A percentile compares a stretch with the other conserved stretches of the same genome.
phyloP scores from a whole-genome alignment of 2,329 filamentous ascomycete species.

The Fusarium sp. region DNA sequence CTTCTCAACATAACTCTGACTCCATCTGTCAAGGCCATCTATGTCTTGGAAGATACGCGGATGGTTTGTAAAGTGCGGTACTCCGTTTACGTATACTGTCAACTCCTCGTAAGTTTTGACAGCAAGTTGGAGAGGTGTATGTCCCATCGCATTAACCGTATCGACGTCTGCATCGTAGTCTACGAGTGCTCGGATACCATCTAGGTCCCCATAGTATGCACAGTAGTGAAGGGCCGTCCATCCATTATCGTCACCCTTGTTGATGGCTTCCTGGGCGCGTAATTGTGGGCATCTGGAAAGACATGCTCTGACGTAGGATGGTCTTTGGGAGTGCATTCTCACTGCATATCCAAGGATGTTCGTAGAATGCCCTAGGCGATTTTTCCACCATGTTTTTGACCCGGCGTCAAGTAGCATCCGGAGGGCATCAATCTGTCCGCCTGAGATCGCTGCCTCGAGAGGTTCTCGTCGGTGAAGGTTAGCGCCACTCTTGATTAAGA shows the following conservation, averaged over 20 bases:
- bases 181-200: neutral
- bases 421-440: neutral
- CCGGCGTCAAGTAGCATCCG: neutral
- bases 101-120: neutral
- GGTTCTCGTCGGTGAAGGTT: neutral
- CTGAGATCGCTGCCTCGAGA: neutral
- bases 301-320: neutral
- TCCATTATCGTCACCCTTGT: neutral
- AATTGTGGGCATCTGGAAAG: neutral
- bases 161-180: neutral
- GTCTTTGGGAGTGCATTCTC: neutral
- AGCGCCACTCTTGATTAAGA: neutral
- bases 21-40: neutral
- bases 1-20: neutral
- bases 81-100: neutral
- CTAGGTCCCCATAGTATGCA: neutral
- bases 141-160: neutral
- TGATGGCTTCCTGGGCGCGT: neutral
- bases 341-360: neutral
- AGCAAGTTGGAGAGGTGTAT: neutral
- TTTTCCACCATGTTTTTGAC: neutral
- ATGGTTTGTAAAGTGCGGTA: neutral
- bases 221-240: neutral
- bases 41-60: neutral
- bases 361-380: neutral